Conservation (phyloP, 768 basidiomycete genomes). For the Lactarius hengduanensis region DNA sequence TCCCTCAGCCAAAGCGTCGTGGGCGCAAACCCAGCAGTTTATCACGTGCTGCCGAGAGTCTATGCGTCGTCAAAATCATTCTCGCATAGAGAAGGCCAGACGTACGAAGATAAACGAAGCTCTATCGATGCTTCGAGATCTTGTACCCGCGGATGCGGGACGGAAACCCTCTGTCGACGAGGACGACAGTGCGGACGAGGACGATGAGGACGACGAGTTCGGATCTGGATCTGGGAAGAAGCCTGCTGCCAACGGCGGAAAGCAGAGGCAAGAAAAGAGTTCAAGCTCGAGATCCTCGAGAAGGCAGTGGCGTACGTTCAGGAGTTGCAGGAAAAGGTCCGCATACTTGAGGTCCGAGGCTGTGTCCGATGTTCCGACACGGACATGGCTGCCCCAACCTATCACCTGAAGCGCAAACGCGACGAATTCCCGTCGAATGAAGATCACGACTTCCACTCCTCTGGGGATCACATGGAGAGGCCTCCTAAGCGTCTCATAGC, state of each 20-base stretch:
- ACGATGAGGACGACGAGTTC: constrained; percentile 31
- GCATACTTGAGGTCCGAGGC: constrained; percentile 22
- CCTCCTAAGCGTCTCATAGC: constrained; percentile 18
- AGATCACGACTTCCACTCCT: constrained; percentile 18
- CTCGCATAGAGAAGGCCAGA: constrained; percentile 89
- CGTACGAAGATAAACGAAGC: constrained; percentile 97
- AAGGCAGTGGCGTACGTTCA: constrained; percentile 29
- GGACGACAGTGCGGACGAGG: constrained; percentile 42
- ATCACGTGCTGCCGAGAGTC: constrained; percentile 80
- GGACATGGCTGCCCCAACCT: background rate
- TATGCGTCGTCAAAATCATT: constrained; percentile 90
- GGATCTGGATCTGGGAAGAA: constrained; percentile 16
- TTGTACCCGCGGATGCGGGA: constrained; percentile 59
- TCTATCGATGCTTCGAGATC: constrained; percentile 66
- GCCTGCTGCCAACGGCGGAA: constrained; percentile 3
- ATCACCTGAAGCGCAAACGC: constrained; percentile 21
- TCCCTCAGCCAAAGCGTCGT: constrained; percentile 53
- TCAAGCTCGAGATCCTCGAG: constrained; percentile 30
- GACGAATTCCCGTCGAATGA: constrained; percentile 17
- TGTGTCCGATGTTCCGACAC: constrained; percentile 15
- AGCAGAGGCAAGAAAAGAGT: constrained; percentile 27
- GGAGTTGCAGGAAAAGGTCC: constrained; percentile 28
- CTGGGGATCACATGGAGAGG: constrained; percentile 5
- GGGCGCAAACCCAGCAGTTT: constrained; percentile 69
- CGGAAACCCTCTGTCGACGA: constrained; percentile 36